Conservation (phyloP, 257 asterid genomes). For the Schizonepeta tenuifolia region DNA sequence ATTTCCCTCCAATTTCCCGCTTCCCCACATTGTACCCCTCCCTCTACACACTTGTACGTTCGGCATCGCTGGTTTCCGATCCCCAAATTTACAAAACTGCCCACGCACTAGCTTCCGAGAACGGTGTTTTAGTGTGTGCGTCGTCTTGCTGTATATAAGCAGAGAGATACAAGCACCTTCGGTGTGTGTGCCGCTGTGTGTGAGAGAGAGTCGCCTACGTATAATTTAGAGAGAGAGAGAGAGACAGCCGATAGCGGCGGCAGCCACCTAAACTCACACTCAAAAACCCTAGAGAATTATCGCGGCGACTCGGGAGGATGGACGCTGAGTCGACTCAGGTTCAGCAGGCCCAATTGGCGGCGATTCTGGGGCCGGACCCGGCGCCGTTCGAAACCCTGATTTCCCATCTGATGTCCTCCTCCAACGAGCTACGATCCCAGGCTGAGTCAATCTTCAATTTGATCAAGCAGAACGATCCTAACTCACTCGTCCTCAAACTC, state of each 20-base stretch:
- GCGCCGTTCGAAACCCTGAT: conserved; percentile 76
- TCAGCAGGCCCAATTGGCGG: conserved; percentile 78
- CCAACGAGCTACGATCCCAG: conserved; percentile 87
- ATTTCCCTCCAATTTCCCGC: conserved; percentile 36
- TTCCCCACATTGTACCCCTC: conserved; percentile 14
- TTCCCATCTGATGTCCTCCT: conserved; percentile 80
- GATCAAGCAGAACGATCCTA: conserved; percentile 83
- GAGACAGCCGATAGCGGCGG: conserved; percentile 13
- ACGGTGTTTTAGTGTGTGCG: conserved; percentile 3
- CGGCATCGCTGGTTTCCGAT: background rate
- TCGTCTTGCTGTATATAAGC: conserved; percentile 26
- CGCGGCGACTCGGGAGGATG: conserved; percentile 49
- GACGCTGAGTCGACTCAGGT: conserved; percentile 71
- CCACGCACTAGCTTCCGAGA: conserved; percentile 27
- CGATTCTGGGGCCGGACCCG: conserved; percentile 76
- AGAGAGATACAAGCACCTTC: conserved; percentile 26
- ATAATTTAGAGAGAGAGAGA: conserved; percentile 19
- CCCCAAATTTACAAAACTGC: conserved; percentile 15
- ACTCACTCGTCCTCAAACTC: conserved; percentile 72
- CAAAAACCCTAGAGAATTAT: conserved; percentile 40
- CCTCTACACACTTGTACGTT: conserved; percentile 32
- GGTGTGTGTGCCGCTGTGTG: conserved; percentile 34
- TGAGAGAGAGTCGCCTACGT: conserved; percentile 12
- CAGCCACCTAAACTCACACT: conserved; percentile 23
- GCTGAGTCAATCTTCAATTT: conserved; percentile 87